Conservation (phyloP, 2,329 filamentous ascomycete species). For the Neopestalotiopsis rosae region DNA sequence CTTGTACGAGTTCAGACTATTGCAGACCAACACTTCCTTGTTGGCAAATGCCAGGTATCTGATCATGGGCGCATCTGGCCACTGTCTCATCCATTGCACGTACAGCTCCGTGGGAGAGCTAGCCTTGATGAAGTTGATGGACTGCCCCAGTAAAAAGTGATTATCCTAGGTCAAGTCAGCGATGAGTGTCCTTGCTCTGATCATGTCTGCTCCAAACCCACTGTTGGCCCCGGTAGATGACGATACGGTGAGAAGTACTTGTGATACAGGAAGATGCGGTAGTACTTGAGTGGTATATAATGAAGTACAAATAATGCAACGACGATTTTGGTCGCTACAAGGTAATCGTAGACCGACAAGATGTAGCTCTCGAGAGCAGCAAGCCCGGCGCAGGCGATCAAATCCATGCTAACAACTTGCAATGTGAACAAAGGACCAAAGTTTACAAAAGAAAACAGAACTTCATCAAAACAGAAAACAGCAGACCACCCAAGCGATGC, state of each 20-base stretch:
- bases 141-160: conserved; percentile 29
- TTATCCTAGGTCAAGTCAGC: conserved; percentile 23
- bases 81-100: conserved; percentile 30
- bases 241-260: conserved; percentile 24
- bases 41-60: conserved; percentile 33
- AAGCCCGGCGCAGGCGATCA: background rate
- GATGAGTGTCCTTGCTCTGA: background rate
- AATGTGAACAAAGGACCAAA: background rate
- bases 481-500: too few species aligned
- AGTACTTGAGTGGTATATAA: conserved; percentile 21
- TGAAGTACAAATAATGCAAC: conserved; percentile 19
- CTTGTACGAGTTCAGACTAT: conserved; percentile 26
- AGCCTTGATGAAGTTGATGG: conserved; percentile 22
- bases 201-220: too few species aligned
- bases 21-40: conserved; percentile 32
- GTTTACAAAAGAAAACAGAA: too few species aligned
- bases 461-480: too few species aligned
- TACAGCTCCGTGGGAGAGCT: conserved; percentile 24
- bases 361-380: background rate
- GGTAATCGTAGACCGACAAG: background rate
- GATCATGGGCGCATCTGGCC: conserved; percentile 32
- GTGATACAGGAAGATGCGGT: conserved; percentile 23
- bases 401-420: background rate
- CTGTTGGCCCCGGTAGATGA: conserved; percentile 20
- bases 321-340: background rate